These are phyloP conservation scores for Trifolium fragiferum DNA, from an alignment of 306 rosid genomes.

Conservation along the genomic window DNA sequence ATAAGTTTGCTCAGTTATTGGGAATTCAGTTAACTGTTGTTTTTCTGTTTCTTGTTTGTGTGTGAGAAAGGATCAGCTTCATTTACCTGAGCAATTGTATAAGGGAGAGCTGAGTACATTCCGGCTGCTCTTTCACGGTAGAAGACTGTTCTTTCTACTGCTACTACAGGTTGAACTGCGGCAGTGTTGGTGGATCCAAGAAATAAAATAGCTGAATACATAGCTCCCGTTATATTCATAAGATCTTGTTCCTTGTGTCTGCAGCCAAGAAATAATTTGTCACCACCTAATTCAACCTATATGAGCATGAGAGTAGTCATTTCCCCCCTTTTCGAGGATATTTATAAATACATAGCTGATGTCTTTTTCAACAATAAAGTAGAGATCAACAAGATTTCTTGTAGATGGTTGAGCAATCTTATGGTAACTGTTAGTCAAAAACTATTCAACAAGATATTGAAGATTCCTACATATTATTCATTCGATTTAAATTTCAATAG, in stretches of 20 bases:
- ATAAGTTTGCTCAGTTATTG: slow-evolving; percentile 15
- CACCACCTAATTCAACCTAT: slow-evolving; percentile 1
- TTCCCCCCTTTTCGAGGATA: neutral
- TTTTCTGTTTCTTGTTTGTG: neutral
- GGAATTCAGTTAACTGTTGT: slow-evolving; percentile 22
- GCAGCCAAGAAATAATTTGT: slow-evolving; percentile 22
- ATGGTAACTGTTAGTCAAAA: neutral
- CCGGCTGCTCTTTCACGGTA: slow-evolving; percentile 67
- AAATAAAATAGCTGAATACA: slow-evolving; percentile 50
- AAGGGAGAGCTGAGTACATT: slow-evolving; percentile 62
- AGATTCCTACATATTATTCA: slow-evolving; percentile 12
- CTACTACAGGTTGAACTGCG: slow-evolving; percentile 54
- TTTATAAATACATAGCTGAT: slow-evolving; percentile 14
- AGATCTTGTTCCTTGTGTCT: slow-evolving; percentile 58
- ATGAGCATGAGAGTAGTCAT: slow-evolving; percentile 12
- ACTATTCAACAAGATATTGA: neutral
- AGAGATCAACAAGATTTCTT: slow-evolving; percentile 12
- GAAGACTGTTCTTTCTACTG: slow-evolving; percentile 58
- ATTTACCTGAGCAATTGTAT: slow-evolving; percentile 66
- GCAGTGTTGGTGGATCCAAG: slow-evolving; percentile 53
- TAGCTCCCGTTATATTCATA: slow-evolving; percentile 53
- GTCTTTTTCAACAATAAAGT: neutral
- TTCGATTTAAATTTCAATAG: slow-evolving; percentile 1
- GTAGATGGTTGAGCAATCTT: neutral
- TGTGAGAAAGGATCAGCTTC: slow-evolving; percentile 9